Percentiles rank a stretch among this genome's conserved stretches.
phyloP scores from a whole-genome alignment of 495 filamentous ascomycete genomes.

The Pyrenopolyporus hunteri region DNA sequence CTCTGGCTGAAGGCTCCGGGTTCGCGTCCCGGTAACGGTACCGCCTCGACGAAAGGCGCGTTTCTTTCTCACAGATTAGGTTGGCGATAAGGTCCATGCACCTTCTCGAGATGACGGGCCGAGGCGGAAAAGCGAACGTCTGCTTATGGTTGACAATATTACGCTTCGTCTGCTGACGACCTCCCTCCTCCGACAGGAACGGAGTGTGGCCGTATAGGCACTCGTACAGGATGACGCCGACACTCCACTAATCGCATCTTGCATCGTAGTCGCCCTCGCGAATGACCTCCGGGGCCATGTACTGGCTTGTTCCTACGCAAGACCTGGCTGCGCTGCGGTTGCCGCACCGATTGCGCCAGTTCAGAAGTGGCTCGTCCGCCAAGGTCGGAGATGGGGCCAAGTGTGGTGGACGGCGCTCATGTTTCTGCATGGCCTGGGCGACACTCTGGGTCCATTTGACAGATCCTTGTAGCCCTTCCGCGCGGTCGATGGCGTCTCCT shows the following conservation, averaged over 20 bases:
- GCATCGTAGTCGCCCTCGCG: conserved; percentile 84
- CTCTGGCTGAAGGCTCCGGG: conserved; percentile 19
- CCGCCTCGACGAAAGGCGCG: conserved; percentile 72
- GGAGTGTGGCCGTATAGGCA: conserved; percentile 91
- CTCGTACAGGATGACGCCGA: conserved; percentile 92
- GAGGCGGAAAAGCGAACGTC: conserved; percentile 67
- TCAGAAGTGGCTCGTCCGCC: conserved; percentile 64
- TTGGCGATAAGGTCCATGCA: conserved; percentile 75
- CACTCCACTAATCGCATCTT: conserved; percentile 95
- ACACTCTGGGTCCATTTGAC: conserved; percentile 56
- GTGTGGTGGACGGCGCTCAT: conserved; percentile 47
- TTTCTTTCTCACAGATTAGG: conserved; percentile 78
- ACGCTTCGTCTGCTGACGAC: conserved; percentile 74
- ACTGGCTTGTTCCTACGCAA: conserved; percentile 95
- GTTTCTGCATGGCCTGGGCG: conserved; percentile 55
- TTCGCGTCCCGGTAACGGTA: conserved; percentile 56
- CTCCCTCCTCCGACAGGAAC: conserved; percentile 77
- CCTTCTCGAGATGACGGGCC: conserved; percentile 62
- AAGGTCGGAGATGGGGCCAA: conserved; percentile 16
- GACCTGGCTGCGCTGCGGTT: conserved; percentile 77
- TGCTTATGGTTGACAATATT: conserved; percentile 68
- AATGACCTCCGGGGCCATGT: conserved; percentile 96
- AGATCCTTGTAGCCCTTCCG: conserved; percentile 56
- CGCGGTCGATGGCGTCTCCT: conserved; percentile 76
- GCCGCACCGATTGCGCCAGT: conserved; percentile 78